These are phyloP conservation scores for Blastomyces parvus DNA, from an alignment of 2,329 filamentous ascomycete species.

Conservation along the genomic window DNA sequence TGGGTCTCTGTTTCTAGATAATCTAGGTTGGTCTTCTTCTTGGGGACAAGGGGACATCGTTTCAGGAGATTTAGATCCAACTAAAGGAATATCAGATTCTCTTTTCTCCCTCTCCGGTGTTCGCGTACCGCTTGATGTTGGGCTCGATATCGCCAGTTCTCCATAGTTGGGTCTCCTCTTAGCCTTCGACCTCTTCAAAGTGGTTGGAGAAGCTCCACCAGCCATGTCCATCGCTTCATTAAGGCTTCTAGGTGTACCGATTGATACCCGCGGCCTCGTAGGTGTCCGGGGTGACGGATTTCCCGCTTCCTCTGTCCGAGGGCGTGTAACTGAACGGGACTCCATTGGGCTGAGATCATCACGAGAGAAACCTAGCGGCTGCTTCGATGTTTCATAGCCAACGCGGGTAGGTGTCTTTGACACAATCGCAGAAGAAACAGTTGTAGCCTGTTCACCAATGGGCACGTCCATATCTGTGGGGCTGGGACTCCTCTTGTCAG, in stretches of 20 bases:
- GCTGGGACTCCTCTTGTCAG: constrained; percentile 36
- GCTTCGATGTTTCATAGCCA: neutral
- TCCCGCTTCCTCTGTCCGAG: neutral
- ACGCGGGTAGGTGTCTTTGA: neutral
- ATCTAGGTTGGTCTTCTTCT: neutral
- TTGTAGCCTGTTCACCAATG: constrained; percentile 42
- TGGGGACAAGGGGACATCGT: neutral
- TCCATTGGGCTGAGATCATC: neutral
- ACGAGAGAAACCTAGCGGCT: neutral
- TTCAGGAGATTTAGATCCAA: neutral
- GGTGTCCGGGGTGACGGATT: constrained; percentile 5
- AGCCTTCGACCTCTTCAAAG: constrained; percentile 33
- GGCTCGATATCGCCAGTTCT: constrained; percentile 24
- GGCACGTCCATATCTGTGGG: constrained; percentile 51
- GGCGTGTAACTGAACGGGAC: neutral
- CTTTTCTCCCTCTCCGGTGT: constrained; percentile 6
- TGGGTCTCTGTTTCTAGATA: neutral
- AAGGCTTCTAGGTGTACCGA: constrained; percentile 12
- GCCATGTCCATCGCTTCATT: constrained; percentile 18
- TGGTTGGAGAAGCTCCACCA: constrained; percentile 25
- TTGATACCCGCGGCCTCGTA: constrained; percentile 3
- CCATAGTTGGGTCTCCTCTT: constrained; percentile 33
- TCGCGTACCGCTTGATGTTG: constrained; percentile 14
- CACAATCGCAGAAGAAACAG: constrained; percentile 3
- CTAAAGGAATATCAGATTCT: neutral